Conservation (phyloP, 1,139 yeast species). For the Geotrichum siamense region DNA sequence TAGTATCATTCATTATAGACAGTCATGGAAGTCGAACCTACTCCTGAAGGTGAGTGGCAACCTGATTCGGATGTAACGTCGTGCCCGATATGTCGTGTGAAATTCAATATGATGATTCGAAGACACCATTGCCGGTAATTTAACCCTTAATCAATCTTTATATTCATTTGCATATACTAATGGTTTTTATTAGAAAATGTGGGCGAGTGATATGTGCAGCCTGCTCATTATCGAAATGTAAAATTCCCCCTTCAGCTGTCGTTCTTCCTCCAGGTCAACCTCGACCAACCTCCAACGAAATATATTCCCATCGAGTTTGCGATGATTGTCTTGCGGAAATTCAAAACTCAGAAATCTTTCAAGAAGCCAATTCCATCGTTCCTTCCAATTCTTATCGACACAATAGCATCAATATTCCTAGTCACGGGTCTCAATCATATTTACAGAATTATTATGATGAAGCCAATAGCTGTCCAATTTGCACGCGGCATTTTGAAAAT, state of each 20-base stretch:
- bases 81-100: conserved; percentile 55
- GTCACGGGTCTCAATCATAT: too few relatives aligned
- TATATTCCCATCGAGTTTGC: conserved; percentile 56
- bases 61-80: conserved; percentile 51
- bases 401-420: background rate
- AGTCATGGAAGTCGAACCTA: conserved; percentile 1
- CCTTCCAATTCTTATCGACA: background rate
- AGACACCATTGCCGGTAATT: conserved; percentile 54
- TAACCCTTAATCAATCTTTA: background rate
- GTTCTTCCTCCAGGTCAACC: conserved; percentile 43
- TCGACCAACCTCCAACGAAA: conserved; percentile 34
- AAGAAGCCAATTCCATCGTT: background rate
- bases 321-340: conserved; percentile 61
- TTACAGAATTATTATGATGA: too few relatives aligned
- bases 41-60: too few relatives aligned
- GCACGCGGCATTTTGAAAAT: conserved; percentile 5
- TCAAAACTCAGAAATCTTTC: background rate
- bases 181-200: conserved; percentile 45
- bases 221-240: conserved; percentile 47
- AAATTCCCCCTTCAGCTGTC: conserved; percentile 44
- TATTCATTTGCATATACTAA: conserved; percentile 4
- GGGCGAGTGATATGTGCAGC: conserved; percentile 66
- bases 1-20: too few relatives aligned
- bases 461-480: conserved; percentile 11
- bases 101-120: conserved; percentile 61